A percentile compares a stretch with the other conserved stretches of the same genome.
Conservation (phyloP, 2,329 filamentous ascomycete genomes). For the Venturia nashicola region DNA sequence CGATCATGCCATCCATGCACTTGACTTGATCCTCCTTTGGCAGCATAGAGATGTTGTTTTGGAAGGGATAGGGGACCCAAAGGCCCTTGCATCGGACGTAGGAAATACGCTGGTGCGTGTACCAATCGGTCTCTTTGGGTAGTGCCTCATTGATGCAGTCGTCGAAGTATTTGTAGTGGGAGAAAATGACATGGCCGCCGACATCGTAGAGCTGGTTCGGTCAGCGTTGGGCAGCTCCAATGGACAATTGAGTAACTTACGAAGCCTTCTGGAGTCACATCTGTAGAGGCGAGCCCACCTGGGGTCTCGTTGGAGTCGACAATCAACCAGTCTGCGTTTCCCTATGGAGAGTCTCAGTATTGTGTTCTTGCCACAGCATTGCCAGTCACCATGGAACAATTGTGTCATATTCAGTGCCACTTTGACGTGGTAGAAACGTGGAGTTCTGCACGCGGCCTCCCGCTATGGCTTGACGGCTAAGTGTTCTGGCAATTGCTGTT, state of each 20-base stretch:
- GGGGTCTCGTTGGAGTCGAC: conserved; percentile 84
- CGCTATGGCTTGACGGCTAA: conserved; percentile 7
- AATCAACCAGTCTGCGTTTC: conserved; percentile 91
- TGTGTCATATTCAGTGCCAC: background rate
- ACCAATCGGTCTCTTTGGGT: conserved; percentile 91
- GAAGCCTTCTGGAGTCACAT: conserved; percentile 91
- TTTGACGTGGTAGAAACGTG: background rate
- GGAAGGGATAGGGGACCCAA: conserved; percentile 99
- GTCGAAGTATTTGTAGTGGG: conserved; percentile 99
- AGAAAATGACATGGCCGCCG: conserved; percentile 96
- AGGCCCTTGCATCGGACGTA: conserved; percentile 94
- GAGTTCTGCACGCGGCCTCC: background rate
- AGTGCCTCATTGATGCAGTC: conserved; percentile 96
- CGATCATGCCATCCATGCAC: conserved; percentile 91
- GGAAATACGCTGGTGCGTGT: conserved; percentile 93
- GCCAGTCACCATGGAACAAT: background rate
- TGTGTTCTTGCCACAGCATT: background rate
- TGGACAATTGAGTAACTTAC: conserved; percentile 46
- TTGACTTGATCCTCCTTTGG: conserved; percentile 94
- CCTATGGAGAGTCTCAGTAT: conserved; percentile 37
- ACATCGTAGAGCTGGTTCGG: conserved; percentile 80
- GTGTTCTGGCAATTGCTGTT: conserved; percentile 11
- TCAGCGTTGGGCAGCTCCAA: conserved; percentile 14
- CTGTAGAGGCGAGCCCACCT: conserved; percentile 90
- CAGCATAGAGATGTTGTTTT: conserved; percentile 99